Base-by-base conservation (phyloP, 495 filamentous ascomycete genomes). In the Lentithecium fluviatile region DNA sequence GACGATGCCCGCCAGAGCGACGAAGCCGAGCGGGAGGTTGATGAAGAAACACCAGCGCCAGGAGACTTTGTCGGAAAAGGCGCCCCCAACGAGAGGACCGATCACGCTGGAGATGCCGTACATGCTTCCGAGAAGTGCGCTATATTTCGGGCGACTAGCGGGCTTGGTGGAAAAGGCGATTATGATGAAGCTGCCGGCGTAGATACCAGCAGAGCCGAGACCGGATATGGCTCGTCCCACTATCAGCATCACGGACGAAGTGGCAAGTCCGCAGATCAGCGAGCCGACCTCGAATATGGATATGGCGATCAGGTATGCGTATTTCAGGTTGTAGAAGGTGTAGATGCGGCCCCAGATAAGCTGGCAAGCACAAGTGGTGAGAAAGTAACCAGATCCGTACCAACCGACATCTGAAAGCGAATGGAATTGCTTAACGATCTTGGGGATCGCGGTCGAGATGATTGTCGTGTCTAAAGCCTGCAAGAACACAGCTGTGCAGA, bases 361-460 rank as follows among this genome's bases (percentile, higher is more conserved):
- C 55, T 75, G 73, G 55, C 69, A 73, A 23, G 69, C 64, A 55
- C 67, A 86, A 0, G 83, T 86, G 2, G 87, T 89, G 57, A 95
- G 80, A 38, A 95, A 80, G 69, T 85, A 89, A 45, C 84, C 79
- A 65, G 53, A 66, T 36, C 84, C 88, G 52, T 91, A 92, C 89
- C 89, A 91, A 48, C 87, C 89, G 0, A 94, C 85, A 67, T 92
- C 89, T 7, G 77, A 72, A 1, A 93, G 73, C 10, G 85, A 83
- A 25, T 87, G 77, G 72, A 93, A 94, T 42, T 88, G 72, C 65
- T 89, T 83, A 0, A 88, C 90, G 55, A 94, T 93, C 50, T 83
- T 84, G 10, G 89, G 89, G 50, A 92, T 91, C 19, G 89, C 89
- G 0, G 89, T 92, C 15, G 88, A 85, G 51, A 94, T 89, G 64